A percentile compares a stretch with the other conserved stretches of the same genome.
Evolutionary conservation across 306 rosid species (phyloP).

Genomic region (Prunus armeniaca): DNA sequence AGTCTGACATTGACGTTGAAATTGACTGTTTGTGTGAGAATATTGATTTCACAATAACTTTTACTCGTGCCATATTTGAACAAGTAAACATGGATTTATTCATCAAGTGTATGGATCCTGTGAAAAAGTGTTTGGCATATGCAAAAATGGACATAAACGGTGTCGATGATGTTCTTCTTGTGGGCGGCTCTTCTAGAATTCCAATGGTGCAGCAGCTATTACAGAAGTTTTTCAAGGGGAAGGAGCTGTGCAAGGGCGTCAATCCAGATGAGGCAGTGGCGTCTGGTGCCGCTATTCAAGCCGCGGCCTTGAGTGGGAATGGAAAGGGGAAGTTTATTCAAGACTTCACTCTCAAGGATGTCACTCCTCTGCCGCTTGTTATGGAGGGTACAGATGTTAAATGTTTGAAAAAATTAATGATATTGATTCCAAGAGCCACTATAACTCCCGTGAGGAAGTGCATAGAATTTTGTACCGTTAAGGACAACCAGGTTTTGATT

Average conservation of each 20-base stretch:
- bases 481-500: background rate
- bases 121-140: background rate
- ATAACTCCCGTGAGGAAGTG: background rate
- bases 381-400: background rate
- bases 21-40: background rate
- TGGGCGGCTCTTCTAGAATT: background rate
- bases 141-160: background rate
- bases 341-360: background rate
- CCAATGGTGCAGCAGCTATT: background rate
- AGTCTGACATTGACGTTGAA: background rate
- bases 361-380: background rate
- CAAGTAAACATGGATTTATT: background rate
- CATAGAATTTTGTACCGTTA: fast-evolving
- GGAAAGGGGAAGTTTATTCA: background rate
- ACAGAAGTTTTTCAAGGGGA: background rate
- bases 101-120: background rate
- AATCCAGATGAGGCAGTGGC: background rate
- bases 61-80: background rate
- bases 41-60: background rate
- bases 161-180: background rate
- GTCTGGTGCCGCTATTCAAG: background rate
- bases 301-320: background rate
- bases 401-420: background rate
- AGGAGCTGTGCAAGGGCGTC: slow-evolving; percentile 2
- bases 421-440: background rate